Percentiles rank a stretch among this genome's conserved stretches.
Conservation (phyloP, 1,139 yeast species). For the Sugiyamaella novakii region DNA sequence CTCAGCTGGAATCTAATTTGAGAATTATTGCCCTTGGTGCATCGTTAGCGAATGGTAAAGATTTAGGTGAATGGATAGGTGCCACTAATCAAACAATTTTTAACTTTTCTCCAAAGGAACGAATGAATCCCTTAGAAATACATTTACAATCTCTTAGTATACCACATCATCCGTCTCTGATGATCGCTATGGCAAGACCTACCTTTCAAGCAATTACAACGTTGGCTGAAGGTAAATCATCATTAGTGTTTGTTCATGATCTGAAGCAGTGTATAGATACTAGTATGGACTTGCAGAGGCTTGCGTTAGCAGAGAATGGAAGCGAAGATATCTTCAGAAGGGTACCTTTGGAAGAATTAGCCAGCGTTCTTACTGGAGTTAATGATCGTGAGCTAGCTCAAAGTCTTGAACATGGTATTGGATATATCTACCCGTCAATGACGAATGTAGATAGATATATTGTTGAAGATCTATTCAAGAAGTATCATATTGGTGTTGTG, state of each 20-base stretch:
- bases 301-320: constrained; percentile 39
- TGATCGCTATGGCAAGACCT: constrained; percentile 55
- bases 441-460: constrained; percentile 52
- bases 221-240: constrained; percentile 41
- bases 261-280: constrained; percentile 59
- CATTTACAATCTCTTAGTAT: constrained; percentile 56
- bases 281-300: constrained; percentile 49
- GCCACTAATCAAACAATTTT: constrained; percentile 58
- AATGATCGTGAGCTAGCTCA: constrained; percentile 52
- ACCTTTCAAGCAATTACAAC: constrained; percentile 44
- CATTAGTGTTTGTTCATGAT: constrained; percentile 59
- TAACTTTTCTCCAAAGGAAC: constrained; percentile 68
- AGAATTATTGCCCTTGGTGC: constrained; percentile 69
- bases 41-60: constrained; percentile 73
- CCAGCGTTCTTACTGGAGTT: constrained; percentile 48
- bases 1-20: constrained; percentile 55
- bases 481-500: constrained; percentile 55
- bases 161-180: constrained; percentile 52
- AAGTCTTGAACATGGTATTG: constrained; percentile 65
- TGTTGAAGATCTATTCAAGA: constrained; percentile 56
- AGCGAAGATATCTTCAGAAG: constrained; percentile 37
- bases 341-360: constrained; percentile 23
- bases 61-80: constrained; percentile 86
- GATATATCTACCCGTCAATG: constrained; percentile 64
- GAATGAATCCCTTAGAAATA: constrained; percentile 59